Evolutionary conservation across 257 asterid genomes (phyloP).

Genomic region (Solanum pinnatisectum): DNA sequence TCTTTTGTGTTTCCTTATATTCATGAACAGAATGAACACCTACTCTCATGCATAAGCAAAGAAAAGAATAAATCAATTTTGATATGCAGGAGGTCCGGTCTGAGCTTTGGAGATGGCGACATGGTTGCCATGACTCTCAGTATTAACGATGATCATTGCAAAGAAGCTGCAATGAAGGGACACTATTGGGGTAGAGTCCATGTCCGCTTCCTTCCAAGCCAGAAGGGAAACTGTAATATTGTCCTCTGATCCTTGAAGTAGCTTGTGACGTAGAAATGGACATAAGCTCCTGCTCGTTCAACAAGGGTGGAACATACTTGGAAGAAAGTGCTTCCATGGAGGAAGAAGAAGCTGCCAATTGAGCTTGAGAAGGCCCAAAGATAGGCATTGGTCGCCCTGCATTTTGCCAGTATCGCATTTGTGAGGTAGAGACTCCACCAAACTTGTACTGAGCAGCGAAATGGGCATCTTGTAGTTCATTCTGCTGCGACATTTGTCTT

Average conservation of each 20-base stretch:
- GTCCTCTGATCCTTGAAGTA: constrained; percentile 21
- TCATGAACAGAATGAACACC: background rate
- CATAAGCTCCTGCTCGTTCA: constrained; percentile 29
- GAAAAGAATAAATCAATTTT: constrained; percentile 4
- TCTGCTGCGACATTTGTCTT: constrained; percentile 11
- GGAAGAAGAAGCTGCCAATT: constrained; percentile 35
- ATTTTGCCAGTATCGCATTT: constrained; percentile 24
- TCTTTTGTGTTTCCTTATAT: background rate
- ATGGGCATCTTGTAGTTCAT: constrained; percentile 14
- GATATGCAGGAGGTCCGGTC: background rate
- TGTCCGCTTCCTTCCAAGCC: constrained; percentile 28
- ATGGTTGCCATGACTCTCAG: background rate
- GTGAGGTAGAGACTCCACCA: constrained; percentile 17
- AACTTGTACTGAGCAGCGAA: constrained; percentile 20
- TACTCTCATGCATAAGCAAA: background rate
- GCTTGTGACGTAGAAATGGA: constrained; percentile 10
- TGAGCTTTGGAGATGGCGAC: background rate
- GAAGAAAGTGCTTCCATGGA: constrained; percentile 20
- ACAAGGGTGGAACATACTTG: constrained; percentile 25
- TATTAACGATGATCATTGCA: constrained; percentile 31
- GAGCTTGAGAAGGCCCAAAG: constrained; percentile 31
- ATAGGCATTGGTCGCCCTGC: constrained; percentile 24
- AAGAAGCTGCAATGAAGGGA: constrained; percentile 26
- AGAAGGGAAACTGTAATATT: constrained; percentile 25
- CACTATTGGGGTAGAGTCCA: constrained; percentile 14